These are phyloP conservation scores for Thielaviopsis punctulata DNA, from an alignment of 2,329 filamentous ascomycete species.

Conservation along the genomic window DNA sequence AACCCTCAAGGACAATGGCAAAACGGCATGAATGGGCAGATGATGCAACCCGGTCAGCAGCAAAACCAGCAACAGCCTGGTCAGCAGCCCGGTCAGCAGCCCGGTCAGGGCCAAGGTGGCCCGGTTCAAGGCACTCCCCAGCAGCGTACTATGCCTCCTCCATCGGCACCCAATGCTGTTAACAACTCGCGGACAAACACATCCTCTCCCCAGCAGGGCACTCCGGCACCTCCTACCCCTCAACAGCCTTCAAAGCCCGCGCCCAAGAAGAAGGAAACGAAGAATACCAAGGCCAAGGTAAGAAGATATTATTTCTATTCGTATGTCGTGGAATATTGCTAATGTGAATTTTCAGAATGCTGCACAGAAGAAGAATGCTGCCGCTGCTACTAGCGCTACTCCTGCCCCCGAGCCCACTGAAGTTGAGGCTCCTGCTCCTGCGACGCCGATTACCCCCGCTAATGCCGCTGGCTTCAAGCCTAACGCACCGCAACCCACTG, in stretches of 20 bases:
- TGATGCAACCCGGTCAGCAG: slow-evolving; percentile 24
- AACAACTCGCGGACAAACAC: slow-evolving; percentile 36
- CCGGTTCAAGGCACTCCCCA: slow-evolving; percentile 53
- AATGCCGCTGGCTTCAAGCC: slow-evolving; percentile 32
- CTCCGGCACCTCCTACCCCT: slow-evolving; percentile 55
- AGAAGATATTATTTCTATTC: slow-evolving; percentile 15
- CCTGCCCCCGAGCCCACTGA: slow-evolving; percentile 40
- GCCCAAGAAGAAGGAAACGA: slow-evolving; percentile 60
- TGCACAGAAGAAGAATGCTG: slow-evolving; percentile 46
- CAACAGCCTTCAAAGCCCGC: slow-evolving; percentile 54
- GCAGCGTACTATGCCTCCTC: slow-evolving; percentile 52
- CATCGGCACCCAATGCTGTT: slow-evolving; percentile 39
- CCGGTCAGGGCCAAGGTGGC: slow-evolving; percentile 22
- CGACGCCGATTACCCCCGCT: slow-evolving; percentile 46
- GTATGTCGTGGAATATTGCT: slow-evolving; percentile 2
- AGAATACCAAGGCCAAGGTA: slow-evolving; percentile 53
- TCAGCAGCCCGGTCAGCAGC: slow-evolving; percentile 15
- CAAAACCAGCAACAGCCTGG: slow-evolving; percentile 20
- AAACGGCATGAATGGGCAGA: slow-evolving; percentile 24
- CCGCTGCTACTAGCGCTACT: slow-evolving; percentile 32
- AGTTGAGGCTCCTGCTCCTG: slow-evolving; percentile 41
- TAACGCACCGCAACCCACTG: slow-evolving; percentile 20
- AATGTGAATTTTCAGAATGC: slow-evolving; percentile 25
- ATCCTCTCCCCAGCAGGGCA: slow-evolving; percentile 45
- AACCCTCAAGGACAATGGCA: slow-evolving; percentile 23